Conservation (phyloP, 1,284 basidiomycete species). For the Waitea zeae region DNA sequence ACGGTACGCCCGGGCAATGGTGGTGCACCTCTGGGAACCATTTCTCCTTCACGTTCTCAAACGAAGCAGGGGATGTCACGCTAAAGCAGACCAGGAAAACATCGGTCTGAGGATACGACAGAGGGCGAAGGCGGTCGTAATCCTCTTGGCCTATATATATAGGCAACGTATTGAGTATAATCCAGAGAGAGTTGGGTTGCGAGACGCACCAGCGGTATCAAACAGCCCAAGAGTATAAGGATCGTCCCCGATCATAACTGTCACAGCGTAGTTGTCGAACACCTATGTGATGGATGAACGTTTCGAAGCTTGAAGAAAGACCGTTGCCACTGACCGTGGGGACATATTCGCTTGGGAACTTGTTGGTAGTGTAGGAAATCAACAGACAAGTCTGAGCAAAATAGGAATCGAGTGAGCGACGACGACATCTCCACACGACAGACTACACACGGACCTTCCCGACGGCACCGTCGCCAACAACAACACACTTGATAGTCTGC, state of each 20-base stretch:
- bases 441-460: constrained; percentile 83
- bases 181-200: background rate
- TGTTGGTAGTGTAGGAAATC: constrained; percentile 99
- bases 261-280: constrained; percentile 97
- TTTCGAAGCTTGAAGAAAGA: constrained; percentile 9
- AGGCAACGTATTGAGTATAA: constrained; percentile 4
- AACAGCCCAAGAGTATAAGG: constrained; percentile 97
- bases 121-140: constrained; percentile 95
- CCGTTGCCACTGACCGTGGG: constrained; percentile 65
- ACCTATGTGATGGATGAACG: constrained; percentile 34
- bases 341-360: constrained; percentile 97
- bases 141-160: constrained; percentile 79
- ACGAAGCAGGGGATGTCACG: constrained; percentile 95
- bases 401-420: no score
- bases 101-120: constrained; percentile 99
- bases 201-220: constrained; percentile 80
- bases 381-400: constrained; percentile 92
- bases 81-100: constrained; percentile 99
- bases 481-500: constrained; percentile 98
- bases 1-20: constrained; percentile 99
- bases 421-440: no score
- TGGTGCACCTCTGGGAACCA: constrained; percentile 99
- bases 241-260: constrained; percentile 99
- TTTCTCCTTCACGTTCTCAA: constrained; percentile 99
- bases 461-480: constrained; percentile 99